Evolutionary conservation across 2,329 filamentous ascomycete genomes (phyloP), one percentile per base, ranked within the genome.

Genomic region (Xylaria sp.): DNA sequence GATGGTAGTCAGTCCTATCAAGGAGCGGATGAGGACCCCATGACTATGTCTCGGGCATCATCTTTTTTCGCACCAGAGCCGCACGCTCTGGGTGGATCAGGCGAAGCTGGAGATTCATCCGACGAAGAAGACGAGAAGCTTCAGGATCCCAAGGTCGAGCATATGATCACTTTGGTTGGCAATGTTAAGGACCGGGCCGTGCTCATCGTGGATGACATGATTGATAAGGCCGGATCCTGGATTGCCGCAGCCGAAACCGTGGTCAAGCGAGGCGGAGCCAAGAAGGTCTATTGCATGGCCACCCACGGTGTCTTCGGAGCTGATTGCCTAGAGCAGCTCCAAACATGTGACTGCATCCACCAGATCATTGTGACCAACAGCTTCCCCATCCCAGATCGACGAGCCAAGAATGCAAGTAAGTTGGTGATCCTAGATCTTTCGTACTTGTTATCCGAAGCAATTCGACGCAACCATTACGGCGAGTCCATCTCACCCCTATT

Each of bases 141-240:
- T 61, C 88, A 91, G 75, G 90, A 95, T 73, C 89, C 91, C 12
- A 90, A 91, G 69, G 85, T 95, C 25, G 96, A 99, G 82, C 94
- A 94, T 77, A 97, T 95, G 84, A 97, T 99, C 75, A 99, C 96
- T 0, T 86, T 99, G n/a, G 96, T 99, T 16, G 96, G 96, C 69
- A 93, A 98, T 76, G 96, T 99, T 69, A 92, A 90, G 77, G 90
- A 93, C 78, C 90, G 93, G 67, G 91, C 93, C 0, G 96, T 98
- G 63, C 92, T 99, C 78, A 94, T 99, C 69, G 92, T 99, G 59
- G 96, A 99, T 79, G 96, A 99, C 79, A 98, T 99, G 92, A 98
- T 99, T 77, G 96, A 99, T 83, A 98, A 97, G 83, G 91, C 94
- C 10, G 93, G 92, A 16, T 97, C 93, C 6, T 99, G 96, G 96